These are phyloP conservation scores for Xerocomellus intermedius DNA, from an alignment of 768 basidiomycete genomes.

Conservation along the genomic window DNA sequence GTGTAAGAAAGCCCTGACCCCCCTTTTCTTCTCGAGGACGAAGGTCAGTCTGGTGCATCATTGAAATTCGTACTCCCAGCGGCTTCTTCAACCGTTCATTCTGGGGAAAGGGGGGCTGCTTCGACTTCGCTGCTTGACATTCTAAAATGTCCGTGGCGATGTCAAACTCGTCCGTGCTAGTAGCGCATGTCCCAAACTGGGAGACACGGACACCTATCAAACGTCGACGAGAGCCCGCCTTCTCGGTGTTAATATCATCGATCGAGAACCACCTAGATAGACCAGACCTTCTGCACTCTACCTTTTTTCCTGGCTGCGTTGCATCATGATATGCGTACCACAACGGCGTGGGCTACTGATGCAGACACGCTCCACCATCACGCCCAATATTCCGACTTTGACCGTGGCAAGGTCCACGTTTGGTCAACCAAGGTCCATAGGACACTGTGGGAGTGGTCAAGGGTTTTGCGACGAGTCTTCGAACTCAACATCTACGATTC, in stretches of 20 bases:
- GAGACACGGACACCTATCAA: slow-evolving; percentile 1
- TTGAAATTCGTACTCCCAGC: slow-evolving; percentile 10
- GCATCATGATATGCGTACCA: slow-evolving; percentile 5
- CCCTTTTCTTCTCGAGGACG: slow-evolving; percentile 8
- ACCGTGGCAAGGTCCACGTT: not conserved
- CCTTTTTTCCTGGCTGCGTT: slow-evolving; percentile 1
- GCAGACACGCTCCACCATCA: not conserved
- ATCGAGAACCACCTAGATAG: slow-evolving; percentile 8
- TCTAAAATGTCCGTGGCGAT: slow-evolving; percentile 7
- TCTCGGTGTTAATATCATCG: slow-evolving; percentile 12
- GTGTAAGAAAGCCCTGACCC: slow-evolving; percentile 2
- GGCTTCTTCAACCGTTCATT: slow-evolving; percentile 8
- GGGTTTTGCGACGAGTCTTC: not conserved
- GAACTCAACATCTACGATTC: not conserved
- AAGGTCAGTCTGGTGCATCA: slow-evolving; percentile 7
- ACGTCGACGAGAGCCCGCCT: not conserved
- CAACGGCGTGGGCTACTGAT: slow-evolving; percentile 1
- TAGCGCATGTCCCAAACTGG: slow-evolving; percentile 1
- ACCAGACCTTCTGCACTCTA: not conserved
- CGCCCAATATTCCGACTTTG: not conserved
- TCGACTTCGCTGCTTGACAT: slow-evolving; percentile 7
- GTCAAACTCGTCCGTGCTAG: slow-evolving; percentile 10
- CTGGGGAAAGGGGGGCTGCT: not conserved
- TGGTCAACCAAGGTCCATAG: not conserved
- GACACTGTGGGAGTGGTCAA: not conserved